Evolutionary conservation across 2,329 filamentous ascomycete genomes (phyloP), one percentile per base, ranked within the genome.

Genomic region (Ophiostoma novo-ulmi): DNA sequence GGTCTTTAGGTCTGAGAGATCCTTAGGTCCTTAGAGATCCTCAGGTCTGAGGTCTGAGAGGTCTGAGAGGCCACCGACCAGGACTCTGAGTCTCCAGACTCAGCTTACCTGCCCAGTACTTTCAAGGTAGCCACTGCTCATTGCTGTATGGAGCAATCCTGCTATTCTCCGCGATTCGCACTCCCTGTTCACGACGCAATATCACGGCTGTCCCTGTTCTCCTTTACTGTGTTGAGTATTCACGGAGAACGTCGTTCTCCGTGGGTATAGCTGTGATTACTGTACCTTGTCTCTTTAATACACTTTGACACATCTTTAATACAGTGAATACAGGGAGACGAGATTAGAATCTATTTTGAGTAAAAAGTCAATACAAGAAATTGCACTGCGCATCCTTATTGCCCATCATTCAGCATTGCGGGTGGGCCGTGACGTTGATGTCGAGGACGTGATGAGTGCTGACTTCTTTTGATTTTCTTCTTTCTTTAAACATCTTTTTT

Each of bases 41-140:
- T n/a, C n/a, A n/a, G n/a, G n/a, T n/a, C n/a, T n/a, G n/a, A 26
- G 26, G 26, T 5, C 39, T 44, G 39, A 10, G 39, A 44, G 39
- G 10, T 14, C 52, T 58, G n/a, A 58, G 52, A 63, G 58, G 58
- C 58, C 58, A 63, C 58, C 58, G 26, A 26, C 58, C 22, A 58
- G 44, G 7, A n/a, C 20, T n/a, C 48, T 10, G 48, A 4, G 14
- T 5, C 14, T 6, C 41, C 41, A 44, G 6, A 22, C 52, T 58
- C 52, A 58, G 52, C 52, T 58, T 13, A 13, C n/a, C 52, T 26
- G 22, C n/a, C 52, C 52, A 58, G 52, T 58, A 31, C 52, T 58
- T 58, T 26, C 17, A 48, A 7, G 44, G 17, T 20, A 48, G 4
- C 41, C 2, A 39, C 20, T 13, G 3, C 44, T 48, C 44, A 31